A percentile compares a stretch with the other conserved stretches of the same genome.
Evolutionary conservation across 257 asterid genomes (phyloP).

Genomic region (Forsythia suspensa): DNA sequence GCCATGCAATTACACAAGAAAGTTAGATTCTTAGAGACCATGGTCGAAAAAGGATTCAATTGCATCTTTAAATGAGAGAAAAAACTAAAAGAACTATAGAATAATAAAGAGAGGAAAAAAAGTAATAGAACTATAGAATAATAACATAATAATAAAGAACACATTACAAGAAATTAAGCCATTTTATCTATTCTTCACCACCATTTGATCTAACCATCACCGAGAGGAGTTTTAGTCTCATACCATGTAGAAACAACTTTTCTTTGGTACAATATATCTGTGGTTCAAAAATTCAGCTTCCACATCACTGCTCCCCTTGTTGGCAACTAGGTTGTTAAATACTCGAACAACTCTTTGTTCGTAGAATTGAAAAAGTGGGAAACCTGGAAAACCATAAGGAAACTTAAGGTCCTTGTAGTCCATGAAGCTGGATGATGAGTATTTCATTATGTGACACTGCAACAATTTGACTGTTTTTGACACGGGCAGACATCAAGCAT

Average conservation of each 20-base stretch:
- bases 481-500: background rate
- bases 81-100: background rate
- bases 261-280: constrained; percentile 65
- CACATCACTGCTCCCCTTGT: constrained; percentile 45
- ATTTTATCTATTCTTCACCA: background rate
- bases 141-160: background rate
- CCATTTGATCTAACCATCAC: background rate
- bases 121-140: background rate
- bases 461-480: background rate
- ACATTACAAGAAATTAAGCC: background rate
- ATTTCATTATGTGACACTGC: background rate
- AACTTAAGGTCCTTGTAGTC: constrained; percentile 4
- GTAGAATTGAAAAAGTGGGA: constrained; percentile 9
- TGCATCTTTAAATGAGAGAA: background rate
- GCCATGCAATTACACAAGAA: background rate
- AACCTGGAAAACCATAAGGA: constrained; percentile 39
- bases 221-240: constrained; percentile 5
- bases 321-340: constrained; percentile 61
- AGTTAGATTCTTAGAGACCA: background rate
- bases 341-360: constrained; percentile 38
- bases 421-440: background rate
- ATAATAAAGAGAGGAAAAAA: background rate
- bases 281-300: constrained; percentile 64
- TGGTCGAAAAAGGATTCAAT: background rate
- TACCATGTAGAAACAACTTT: constrained; percentile 83